Conservation (phyloP, 2,329 filamentous ascomycete genomes). For the Ophiobolus disseminans region DNA sequence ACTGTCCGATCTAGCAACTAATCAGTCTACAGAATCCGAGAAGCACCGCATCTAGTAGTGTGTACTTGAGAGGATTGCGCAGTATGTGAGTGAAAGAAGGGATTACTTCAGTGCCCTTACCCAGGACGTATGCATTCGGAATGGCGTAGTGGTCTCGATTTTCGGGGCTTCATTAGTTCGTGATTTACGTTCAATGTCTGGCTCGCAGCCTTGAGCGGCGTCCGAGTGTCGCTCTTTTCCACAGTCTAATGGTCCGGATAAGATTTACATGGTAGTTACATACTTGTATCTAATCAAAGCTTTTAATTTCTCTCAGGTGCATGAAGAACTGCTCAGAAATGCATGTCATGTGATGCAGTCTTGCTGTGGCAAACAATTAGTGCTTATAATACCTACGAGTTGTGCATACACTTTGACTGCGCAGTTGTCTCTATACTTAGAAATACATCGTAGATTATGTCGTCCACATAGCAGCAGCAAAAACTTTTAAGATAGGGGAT, state of each 20-base stretch:
- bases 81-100: constrained; percentile 1
- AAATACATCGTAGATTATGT: too few relatives aligned
- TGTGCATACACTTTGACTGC: too few relatives aligned
- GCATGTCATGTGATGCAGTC: too few relatives aligned
- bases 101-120: neutral
- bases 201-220: neutral
- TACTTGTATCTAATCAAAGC: neutral
- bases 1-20: constrained; percentile 5
- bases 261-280: neutral
- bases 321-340: too few relatives aligned
- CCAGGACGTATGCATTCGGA: constrained; percentile 13
- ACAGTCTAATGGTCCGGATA: constrained; percentile 2
- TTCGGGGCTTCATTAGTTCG: constrained; percentile 13
- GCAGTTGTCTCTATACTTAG: too few relatives aligned
- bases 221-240: neutral
- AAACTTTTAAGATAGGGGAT: too few relatives aligned
- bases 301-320: neutral
- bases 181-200: constrained; percentile 10
- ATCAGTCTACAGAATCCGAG: constrained; percentile 67
- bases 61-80: neutral
- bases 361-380: too few relatives aligned
- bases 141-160: constrained; percentile 26
- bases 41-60: constrained; percentile 70
- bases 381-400: too few relatives aligned
- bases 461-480: too few relatives aligned